These are phyloP conservation scores for Globisporangium megalacanthum DNA, from an alignment of 352 stramenopile species.

Conservation along the genomic window DNA sequence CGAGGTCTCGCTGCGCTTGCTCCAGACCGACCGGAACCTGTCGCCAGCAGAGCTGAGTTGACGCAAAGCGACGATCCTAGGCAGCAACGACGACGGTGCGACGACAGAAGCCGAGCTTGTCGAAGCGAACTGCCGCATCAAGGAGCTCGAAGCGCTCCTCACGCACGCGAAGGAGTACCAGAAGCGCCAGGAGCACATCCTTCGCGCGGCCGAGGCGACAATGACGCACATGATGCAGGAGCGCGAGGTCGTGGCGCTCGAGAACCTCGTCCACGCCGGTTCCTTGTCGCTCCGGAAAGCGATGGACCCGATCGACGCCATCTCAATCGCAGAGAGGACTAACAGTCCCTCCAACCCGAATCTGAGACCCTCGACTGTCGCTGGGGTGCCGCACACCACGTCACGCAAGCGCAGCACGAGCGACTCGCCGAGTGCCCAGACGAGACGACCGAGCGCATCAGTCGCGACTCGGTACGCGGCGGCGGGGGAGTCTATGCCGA, in stretches of 20 bases:
- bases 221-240: constrained; percentile 63
- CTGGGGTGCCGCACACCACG: too few relatives aligned
- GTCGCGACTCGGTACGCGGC: too few relatives aligned
- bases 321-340: too few relatives aligned
- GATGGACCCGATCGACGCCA: too few relatives aligned
- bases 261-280: constrained; percentile 15
- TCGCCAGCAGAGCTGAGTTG: constrained; percentile 59
- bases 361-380: too few relatives aligned
- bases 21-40: constrained; percentile 57
- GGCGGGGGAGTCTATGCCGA: too few relatives aligned
- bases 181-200: constrained; percentile 50
- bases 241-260: constrained; percentile 33
- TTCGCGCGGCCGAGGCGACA: constrained; percentile 51
- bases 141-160: constrained; percentile 50
- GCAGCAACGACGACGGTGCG: constrained; percentile 32
- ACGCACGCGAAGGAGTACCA: constrained; percentile 58
- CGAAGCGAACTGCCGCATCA: constrained; percentile 40
- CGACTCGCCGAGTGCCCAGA: too few relatives aligned
- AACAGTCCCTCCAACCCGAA: too few relatives aligned
- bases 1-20: constrained; percentile 54
- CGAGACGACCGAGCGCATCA: too few relatives aligned
- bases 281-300: too few relatives aligned
- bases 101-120: constrained; percentile 51
- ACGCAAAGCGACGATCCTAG: constrained; percentile 53
- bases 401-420: too few relatives aligned